Evolutionary conservation across 371 early-diverging fungal genomes (phyloP).

Genomic region (Saksenaea vasiformis): DNA sequence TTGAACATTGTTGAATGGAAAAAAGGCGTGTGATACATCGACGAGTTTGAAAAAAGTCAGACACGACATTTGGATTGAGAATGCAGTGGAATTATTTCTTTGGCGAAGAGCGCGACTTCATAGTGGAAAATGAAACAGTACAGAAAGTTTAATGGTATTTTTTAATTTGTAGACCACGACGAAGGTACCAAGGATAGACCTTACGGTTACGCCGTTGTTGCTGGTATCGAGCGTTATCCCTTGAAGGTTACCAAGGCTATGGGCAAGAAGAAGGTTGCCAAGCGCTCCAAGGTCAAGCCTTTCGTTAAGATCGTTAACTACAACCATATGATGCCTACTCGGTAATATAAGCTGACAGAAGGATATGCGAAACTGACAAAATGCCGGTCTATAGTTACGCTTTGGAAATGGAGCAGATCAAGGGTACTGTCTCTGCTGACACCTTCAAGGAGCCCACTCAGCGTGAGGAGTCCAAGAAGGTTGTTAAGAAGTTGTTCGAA

Average conservation of each 20-base stretch:
- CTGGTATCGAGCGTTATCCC: slow-evolving; percentile 95
- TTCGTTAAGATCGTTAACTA: slow-evolving; percentile 97
- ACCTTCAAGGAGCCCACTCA: slow-evolving; percentile 93
- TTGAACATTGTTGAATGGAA: background rate
- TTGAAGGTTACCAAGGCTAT: slow-evolving; percentile 92
- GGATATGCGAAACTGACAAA: background rate
- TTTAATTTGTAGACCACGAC: slow-evolving; percentile 61
- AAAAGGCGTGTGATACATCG: background rate
- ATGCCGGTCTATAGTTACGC: slow-evolving; percentile 55
- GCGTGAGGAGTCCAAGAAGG: slow-evolving; percentile 87
- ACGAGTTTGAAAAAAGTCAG: background rate
- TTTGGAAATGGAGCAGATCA: slow-evolving; percentile 85
- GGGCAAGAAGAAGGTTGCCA: slow-evolving; percentile 91
- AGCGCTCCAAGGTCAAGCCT: slow-evolving; percentile 95
- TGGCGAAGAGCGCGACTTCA: background rate
- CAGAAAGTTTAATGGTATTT: background rate
- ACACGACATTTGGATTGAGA: background rate
- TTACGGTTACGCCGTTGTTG: slow-evolving; percentile 96
- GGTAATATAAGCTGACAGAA: slow-evolving; percentile 43
- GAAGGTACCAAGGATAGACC: slow-evolving; percentile 89
- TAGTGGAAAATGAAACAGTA: background rate
- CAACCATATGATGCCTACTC: slow-evolving; percentile 98
- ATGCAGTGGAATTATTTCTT: background rate
- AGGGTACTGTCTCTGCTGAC: slow-evolving; percentile 83
- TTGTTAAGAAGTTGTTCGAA: slow-evolving; percentile 92